These are phyloP conservation scores for Aspergillus carbonarius DNA, from an alignment of 2,329 filamentous ascomycete genomes.

Conservation along the genomic window DNA sequence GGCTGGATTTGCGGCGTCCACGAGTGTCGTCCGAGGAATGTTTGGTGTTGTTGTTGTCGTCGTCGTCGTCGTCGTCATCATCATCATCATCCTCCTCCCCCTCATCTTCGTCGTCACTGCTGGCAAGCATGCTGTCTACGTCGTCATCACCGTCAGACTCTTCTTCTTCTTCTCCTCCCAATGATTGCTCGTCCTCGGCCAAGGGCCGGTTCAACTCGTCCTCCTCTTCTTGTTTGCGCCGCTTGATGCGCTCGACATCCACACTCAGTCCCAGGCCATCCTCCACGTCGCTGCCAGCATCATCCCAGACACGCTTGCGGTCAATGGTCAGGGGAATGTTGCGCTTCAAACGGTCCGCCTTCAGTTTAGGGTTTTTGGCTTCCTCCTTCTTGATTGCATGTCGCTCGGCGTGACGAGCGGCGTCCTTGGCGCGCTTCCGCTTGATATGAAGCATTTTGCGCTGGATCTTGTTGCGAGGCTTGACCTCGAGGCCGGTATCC, in stretches of 20 bases:
- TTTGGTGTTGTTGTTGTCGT: constrained; percentile 51
- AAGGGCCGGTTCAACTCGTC: constrained; percentile 37
- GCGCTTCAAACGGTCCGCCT: constrained; percentile 68
- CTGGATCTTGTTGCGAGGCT: constrained; percentile 73
- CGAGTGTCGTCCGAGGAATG: constrained; percentile 38
- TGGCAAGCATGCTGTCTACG: constrained; percentile 29
- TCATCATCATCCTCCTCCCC: constrained; percentile 43
- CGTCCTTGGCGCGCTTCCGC: constrained; percentile 74
- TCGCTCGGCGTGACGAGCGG: constrained; percentile 71
- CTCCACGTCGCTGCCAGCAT: constrained; percentile 57
- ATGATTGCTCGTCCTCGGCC: constrained; percentile 32
- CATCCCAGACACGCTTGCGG: constrained; percentile 86
- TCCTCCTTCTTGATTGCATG: constrained; percentile 82
- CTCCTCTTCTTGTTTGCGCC: constrained; percentile 48
- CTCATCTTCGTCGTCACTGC: constrained; percentile 50
- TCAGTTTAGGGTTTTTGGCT: constrained; percentile 74
- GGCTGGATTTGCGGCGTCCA: constrained; percentile 34
- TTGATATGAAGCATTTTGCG: constrained; percentile 76
- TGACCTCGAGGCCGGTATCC: constrained; percentile 51
- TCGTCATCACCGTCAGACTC: constrained; percentile 52
- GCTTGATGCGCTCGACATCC: constrained; percentile 50
- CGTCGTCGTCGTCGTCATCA: constrained; percentile 49
- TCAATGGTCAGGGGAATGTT: constrained; percentile 83
- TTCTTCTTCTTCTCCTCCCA: not conserved
- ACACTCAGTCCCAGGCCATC: constrained; percentile 48